These are phyloP conservation scores for Termitomyces sp. DNA, from an alignment of 768 basidiomycete genomes.

Conservation along the genomic window DNA sequence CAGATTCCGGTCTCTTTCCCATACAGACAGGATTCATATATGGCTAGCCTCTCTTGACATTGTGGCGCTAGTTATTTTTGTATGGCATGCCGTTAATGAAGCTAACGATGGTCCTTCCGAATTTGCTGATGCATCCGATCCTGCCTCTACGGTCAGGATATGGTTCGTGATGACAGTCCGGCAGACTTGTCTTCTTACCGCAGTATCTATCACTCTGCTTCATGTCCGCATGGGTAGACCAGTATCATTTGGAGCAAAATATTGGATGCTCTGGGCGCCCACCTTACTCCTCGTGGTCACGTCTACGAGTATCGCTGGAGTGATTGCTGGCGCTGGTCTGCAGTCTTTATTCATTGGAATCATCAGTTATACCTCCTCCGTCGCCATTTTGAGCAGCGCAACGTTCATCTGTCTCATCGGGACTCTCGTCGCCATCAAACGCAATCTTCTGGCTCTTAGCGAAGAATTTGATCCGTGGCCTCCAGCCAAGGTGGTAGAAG, in stretches of 20 bases:
- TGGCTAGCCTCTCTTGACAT: conserved; percentile 70
- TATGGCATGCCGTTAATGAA: conserved; percentile 61
- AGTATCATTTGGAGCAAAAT: conserved; percentile 60
- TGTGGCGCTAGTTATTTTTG: conserved; percentile 52
- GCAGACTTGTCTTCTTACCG: conserved; percentile 62
- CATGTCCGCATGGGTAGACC: conserved; percentile 68
- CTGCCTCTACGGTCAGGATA: conserved; percentile 51
- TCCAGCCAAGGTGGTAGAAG: conserved; percentile 43
- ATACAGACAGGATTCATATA: conserved; percentile 63
- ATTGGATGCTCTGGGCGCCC: conserved; percentile 74
- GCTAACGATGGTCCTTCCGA: conserved; percentile 39
- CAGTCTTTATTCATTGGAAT: conserved; percentile 56
- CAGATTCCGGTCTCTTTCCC: conserved; percentile 59
- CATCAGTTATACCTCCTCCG: conserved; percentile 46
- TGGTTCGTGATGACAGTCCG: conserved; percentile 66
- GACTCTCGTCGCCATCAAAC: conserved; percentile 61
- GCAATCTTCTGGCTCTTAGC: conserved; percentile 51
- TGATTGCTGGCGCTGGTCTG: conserved; percentile 49
- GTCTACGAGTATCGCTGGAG: conserved; percentile 54
- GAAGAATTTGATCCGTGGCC: conserved; percentile 57
- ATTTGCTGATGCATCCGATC: conserved; percentile 38
- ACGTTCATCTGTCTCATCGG: conserved; percentile 54
- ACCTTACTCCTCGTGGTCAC: conserved; percentile 45
- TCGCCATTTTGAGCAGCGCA: conserved; percentile 46
- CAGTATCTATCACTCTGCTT: conserved; percentile 55